Conservation (phyloP, 179 eudicot genomes). For the Spinacia oleracea region DNA sequence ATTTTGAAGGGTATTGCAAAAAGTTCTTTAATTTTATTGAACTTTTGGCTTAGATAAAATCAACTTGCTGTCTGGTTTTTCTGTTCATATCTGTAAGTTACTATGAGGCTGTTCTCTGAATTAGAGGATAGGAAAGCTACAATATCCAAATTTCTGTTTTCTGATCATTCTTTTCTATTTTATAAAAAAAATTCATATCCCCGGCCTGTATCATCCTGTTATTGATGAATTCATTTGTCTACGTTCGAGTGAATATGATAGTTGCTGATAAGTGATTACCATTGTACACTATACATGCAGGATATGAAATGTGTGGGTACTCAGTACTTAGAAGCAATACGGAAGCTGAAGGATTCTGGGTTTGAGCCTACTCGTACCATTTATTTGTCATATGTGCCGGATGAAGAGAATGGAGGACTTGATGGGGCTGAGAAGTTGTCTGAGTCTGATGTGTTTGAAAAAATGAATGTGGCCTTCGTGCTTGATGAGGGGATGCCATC, state of each 20-base stretch:
- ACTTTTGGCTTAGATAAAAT: neutral
- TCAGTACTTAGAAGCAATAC: conserved; percentile 13
- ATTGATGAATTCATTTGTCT: neutral
- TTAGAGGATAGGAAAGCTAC: neutral
- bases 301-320: conserved; percentile 20
- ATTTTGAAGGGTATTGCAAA: neutral
- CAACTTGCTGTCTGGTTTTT: neutral
- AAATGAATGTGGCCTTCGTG: conserved; percentile 13
- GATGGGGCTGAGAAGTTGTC: conserved; percentile 18
- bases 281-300: neutral
- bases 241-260: neutral
- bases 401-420: conserved; percentile 18
- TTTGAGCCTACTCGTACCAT: conserved; percentile 18
- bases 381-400: conserved; percentile 14
- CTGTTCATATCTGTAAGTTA: neutral
- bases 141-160: neutral
- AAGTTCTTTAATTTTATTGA: too few relatives aligned
- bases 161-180: neutral
- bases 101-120: neutral
- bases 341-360: conserved; percentile 12
- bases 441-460: conserved; percentile 11
- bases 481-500: conserved; percentile 20
- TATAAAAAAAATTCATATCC: neutral
- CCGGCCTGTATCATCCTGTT: neutral
- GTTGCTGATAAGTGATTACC: neutral